Conservation (phyloP, 108 stramenopile species). For the Fragilariopsis cylindrus region DNA sequence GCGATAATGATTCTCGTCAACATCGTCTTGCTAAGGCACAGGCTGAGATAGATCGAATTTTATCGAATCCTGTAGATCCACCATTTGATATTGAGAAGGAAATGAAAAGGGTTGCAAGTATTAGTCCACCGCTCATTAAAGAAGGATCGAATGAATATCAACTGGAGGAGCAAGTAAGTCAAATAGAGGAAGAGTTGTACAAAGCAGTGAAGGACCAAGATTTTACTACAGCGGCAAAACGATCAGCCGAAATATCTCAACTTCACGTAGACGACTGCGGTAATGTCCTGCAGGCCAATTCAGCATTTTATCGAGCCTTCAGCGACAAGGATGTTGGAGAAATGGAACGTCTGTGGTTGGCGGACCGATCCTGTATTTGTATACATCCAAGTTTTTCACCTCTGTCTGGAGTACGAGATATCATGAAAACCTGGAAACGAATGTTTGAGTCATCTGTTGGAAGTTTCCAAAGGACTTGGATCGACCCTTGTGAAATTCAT, state of each 20-base stretch:
- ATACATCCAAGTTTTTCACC: conserved; percentile 78
- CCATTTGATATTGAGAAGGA: conserved; percentile 60
- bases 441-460: conserved; percentile 67
- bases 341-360: conserved; percentile 78
- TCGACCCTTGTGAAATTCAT: conserved; percentile 75
- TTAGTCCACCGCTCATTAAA: conserved; percentile 32
- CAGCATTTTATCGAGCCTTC: conserved; percentile 79
- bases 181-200: conserved; percentile 50
- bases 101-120: conserved; percentile 52
- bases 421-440: conserved; percentile 64
- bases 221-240: conserved; percentile 46
- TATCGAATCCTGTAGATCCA: conserved; percentile 45
- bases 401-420: conserved; percentile 52
- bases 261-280: conserved; percentile 84
- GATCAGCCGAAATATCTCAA: conserved; percentile 59
- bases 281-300: conserved; percentile 72
- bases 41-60: conserved; percentile 55
- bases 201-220: conserved; percentile 45
- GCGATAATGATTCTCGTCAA: conserved; percentile 5
- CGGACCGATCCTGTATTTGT: conserved; percentile 65
- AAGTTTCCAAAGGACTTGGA: conserved; percentile 53
- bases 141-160: conserved; percentile 32
- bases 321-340: conserved; percentile 55
- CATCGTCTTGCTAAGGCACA: conserved; percentile 41
- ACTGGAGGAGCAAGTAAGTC: conserved; percentile 37